Base-by-base conservation (phyloP, 257 asterid genomes). In the Solanum stenotomum region DNA sequence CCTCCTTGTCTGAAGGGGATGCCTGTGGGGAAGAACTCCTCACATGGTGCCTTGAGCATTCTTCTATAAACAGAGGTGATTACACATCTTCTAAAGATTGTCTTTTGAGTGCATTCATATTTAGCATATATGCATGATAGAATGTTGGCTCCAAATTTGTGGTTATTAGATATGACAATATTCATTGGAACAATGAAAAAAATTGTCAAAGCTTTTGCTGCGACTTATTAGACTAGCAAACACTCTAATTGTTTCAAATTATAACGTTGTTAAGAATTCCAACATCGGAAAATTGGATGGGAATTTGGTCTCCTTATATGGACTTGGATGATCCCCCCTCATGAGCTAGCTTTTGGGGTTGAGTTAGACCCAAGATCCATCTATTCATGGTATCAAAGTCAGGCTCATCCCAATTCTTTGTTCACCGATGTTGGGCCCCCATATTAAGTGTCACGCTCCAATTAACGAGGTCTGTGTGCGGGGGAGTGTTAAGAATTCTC, bases 11-110 rank as follows among this genome's bases (percentile, higher is more conserved):
- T 6, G 98, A 95, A 93, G 98, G 98, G 31, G 96, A 93, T 84
- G 96, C 92, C 88, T 95, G 96, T 87, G 99, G 99, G 23, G 99
- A 97, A 93, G 99, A 97, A 90, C 99, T 97, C 83, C 97, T 96
- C 84, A 94, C 98, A 2, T 96, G 98, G 99, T 96, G 93, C 94
- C 98, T 97, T 18, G 99, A 97, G 90, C 96, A 97, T 90, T 95
- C 99, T 91, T 94, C 98, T 33, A 88, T 95, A 83, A 91, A 90
- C 89, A 93, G 88, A 94, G 99, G 99, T 96, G 88, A 40, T 11
- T 81, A 16, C 25, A 37, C 71, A 23, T 33, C 44, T 27, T 65
- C 6, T 37, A 27, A 67, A 44, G 29, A 67, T 38, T 34, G 70
- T 81, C 85, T 37, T 61, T 29, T 85, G 59, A n/a, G 87, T 68